These are phyloP conservation scores for Dryas alaskensis DNA, from an alignment of 306 rosid genomes.

Conservation along the genomic window DNA sequence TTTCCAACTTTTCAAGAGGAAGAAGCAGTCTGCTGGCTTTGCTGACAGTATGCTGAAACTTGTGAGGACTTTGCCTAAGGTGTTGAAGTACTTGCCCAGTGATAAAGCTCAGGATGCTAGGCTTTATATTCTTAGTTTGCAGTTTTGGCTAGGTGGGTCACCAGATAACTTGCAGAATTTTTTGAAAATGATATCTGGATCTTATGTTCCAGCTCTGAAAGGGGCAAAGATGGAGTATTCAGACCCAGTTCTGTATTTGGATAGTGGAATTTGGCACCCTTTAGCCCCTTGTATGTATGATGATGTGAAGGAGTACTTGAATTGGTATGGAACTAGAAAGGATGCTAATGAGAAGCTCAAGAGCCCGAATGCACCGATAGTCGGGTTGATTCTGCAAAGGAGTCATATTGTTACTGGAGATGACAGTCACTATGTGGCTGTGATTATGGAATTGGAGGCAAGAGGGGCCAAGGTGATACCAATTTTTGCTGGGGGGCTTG, in stretches of 20 bases:
- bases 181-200: constrained; percentile 81
- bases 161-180: constrained; percentile 89
- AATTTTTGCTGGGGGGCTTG: constrained; percentile 89
- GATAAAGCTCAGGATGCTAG: constrained; percentile 99
- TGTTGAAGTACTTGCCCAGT: constrained; percentile 89
- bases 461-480: constrained; percentile 96
- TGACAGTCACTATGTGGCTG: constrained; percentile 96
- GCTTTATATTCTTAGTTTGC: constrained; percentile 80
- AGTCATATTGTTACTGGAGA: constrained; percentile 99
- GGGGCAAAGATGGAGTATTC: constrained; percentile 70
- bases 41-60: constrained; percentile 97
- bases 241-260: constrained; percentile 91
- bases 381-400: constrained; percentile 87
- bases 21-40: constrained; percentile 82
- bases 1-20: constrained; percentile 83
- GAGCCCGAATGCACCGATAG: constrained; percentile 53
- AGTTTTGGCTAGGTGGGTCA: constrained; percentile 98
- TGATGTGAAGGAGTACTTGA: constrained; percentile 95
- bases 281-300: constrained; percentile 97
- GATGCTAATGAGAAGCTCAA: constrained; percentile 83
- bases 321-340: constrained; percentile 93
- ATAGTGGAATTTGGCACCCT: constrained; percentile 94
- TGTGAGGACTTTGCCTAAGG: constrained; percentile 94
- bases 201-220: constrained; percentile 79
- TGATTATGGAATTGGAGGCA: constrained; percentile 94